Base-by-base conservation (phyloP, 805 yeast species). In the Ogataea methanolica region DNA sequence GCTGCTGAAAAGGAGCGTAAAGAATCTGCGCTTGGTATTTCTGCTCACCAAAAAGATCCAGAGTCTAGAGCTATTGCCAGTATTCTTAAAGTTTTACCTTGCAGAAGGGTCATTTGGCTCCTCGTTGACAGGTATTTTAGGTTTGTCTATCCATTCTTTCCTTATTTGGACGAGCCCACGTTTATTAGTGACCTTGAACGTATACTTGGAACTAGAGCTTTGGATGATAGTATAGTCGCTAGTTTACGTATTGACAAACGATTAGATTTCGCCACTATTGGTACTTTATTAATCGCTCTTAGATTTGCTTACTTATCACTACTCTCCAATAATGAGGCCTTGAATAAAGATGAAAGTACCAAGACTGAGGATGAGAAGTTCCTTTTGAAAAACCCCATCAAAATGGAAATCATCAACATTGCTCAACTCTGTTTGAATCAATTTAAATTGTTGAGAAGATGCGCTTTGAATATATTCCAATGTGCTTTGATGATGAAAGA, bases 361-460 rank as follows among this genome's bases (percentile, higher is more conserved):
- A 55, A 47, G 53, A 63, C 59, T 56, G 67, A 50, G 8, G 55
- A 49, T 1, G 66, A 60, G 59, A 51, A 45, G 4, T 77, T 69
- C 54, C 62, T 82, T 16, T 53, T 77, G 44, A 55, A 62, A 1
- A 66, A 75, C 47, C 82, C 82, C 4, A 68, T 80, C 19, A 71
- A 73, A 16, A 62, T 70, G 36, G 73, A 73, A 21, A 68, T 65
- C 15, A 68, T 77, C 33, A 72, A 67, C 46, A 74, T 74, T 26
- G 83, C 85, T 0, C 77, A 77, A 49, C 60, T 71, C 51, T 81
- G 86, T 55, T 59, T 82, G 41, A 74, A 76, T 48, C 82, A 78
- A 52, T 81, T 81, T 61, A 75, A 74, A 41, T 48, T 80, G 29
- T 55, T 78, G 39, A 62, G 79, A 49, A 65, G 73, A 48, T 71